Base-by-base conservation (phyloP, 306 rosid species). In the Cucurbita moschata region DNA sequence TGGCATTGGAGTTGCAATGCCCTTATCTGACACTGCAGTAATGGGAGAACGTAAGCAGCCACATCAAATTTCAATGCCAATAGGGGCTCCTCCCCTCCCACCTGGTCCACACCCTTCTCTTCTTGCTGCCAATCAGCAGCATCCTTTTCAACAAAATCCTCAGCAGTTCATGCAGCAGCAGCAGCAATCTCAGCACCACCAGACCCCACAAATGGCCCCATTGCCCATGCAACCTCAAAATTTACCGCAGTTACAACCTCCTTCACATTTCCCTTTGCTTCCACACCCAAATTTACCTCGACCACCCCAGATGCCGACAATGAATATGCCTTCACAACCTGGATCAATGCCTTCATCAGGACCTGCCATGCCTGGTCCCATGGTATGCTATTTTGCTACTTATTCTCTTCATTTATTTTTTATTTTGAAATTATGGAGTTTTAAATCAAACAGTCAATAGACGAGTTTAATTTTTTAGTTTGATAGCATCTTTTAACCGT, bases 41-140 rank as follows among this genome's bases (percentile, higher is more conserved):
- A 92, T 85, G 75, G 98, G 97, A 71, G 97, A 90, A 40, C 90
- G 84, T 72, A 90, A 90, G 78, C 98, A 90, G 71, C 77, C 96
- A 73, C 94, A 85, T 82, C 87, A 86, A 38, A 86, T 73, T 59
- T 84, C 97, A n/a, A 81, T 86, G 83, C 83, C 86, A 21, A 71
- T 86, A 80, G 95, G 92, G 58, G 95, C 97, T 65, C 98, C 98
- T 68, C 97, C 97, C 82, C 97, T 94, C 54, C 98, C 98, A 38
- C 97, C 98, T 23, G 98, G 98, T 74, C 98, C 98, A 30, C 98
- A 94, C 79, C 98, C 98, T 47, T 94, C 97, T 71, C 97, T 93
- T 80, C 96, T 94, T 62, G 86, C 82, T 73, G 76, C 81, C 71
- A 94, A 89, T 76, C 98, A 94, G 84, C 98, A 94, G 77, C 96